Conservation (phyloP, 2,329 filamentous ascomycete genomes). For the Diplodia scrobiculata region DNA sequence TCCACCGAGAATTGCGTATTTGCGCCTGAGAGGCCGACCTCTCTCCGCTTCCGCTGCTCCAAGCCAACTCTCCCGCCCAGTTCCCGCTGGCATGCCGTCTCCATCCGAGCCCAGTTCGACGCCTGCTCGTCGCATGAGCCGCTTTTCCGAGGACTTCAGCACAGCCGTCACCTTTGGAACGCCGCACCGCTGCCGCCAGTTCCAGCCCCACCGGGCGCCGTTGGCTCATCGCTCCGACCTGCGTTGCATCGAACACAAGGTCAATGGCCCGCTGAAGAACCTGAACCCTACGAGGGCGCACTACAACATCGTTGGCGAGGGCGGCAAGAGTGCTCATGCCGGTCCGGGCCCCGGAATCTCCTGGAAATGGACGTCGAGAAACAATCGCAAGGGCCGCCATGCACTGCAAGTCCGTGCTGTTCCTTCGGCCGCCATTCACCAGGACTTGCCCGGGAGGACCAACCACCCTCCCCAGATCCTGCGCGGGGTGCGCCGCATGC, state of each 20-base stretch:
- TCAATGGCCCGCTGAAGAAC: slow-evolving; percentile 50
- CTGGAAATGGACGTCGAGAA: slow-evolving; percentile 48
- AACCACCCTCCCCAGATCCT: slow-evolving; percentile 42
- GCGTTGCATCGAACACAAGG: slow-evolving; percentile 34
- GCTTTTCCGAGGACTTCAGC: slow-evolving; percentile 21
- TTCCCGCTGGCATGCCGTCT: not conserved
- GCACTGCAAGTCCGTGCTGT: slow-evolving; percentile 38
- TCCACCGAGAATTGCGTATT: not conserved
- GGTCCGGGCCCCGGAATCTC: slow-evolving; percentile 3
- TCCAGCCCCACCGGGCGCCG: slow-evolving; percentile 37
- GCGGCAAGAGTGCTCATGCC: not conserved
- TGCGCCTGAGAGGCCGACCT: not conserved
- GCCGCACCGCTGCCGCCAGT: slow-evolving; percentile 36
- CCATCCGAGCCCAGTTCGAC: not conserved
- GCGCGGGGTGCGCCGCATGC: slow-evolving; percentile 52
- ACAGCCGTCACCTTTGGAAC: slow-evolving; percentile 4
- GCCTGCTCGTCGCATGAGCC: slow-evolving; percentile 14
- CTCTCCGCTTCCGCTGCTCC: no score
- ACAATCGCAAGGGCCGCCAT: slow-evolving; percentile 51
- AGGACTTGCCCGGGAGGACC: slow-evolving; percentile 36
- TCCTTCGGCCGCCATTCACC: not conserved
- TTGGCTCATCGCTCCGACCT: slow-evolving; percentile 34
- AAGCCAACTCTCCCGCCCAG: not conserved
- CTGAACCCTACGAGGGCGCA: slow-evolving; percentile 55
- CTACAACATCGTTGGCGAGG: slow-evolving; percentile 33